Evolutionary conservation across 2,329 filamentous ascomycete species (phyloP).

Genomic region (Fusarium euwallaceae): DNA sequence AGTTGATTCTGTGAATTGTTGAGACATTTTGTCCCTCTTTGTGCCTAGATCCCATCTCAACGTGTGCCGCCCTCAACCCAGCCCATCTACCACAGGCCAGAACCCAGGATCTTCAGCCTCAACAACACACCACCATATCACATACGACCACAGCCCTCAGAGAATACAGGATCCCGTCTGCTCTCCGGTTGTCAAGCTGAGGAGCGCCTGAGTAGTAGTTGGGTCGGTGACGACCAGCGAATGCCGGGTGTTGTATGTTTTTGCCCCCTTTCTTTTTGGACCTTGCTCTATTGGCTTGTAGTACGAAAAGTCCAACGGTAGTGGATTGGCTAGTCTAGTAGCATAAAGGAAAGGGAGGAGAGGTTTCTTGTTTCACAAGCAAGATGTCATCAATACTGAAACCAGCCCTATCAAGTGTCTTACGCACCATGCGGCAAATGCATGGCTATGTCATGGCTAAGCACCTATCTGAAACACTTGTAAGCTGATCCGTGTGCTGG

Average conservation of each 20-base stretch:
- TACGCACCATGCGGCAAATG: background rate
- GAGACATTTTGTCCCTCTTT: background rate
- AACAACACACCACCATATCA: background rate
- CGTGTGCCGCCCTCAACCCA: background rate
- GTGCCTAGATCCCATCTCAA: background rate
- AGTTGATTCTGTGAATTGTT: background rate
- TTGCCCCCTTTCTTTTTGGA: background rate
- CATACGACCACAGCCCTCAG: conserved; percentile 17
- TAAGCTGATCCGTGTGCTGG: background rate
- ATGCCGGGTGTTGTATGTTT: conserved; percentile 16
- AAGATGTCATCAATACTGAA: background rate
- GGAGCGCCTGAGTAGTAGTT: conserved; percentile 22
- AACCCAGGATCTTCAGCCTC: background rate
- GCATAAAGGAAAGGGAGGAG: background rate
- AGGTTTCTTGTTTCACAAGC: background rate
- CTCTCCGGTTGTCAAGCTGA: conserved; percentile 17
- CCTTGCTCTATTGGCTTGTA: background rate
- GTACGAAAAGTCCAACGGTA: too few relatives aligned
- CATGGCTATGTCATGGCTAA: conserved; percentile 1
- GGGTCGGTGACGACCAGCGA: conserved; percentile 26
- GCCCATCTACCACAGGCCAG: background rate
- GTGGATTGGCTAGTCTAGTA: too few relatives aligned
- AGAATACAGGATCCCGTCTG: conserved; percentile 21
- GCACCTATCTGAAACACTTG: background rate
- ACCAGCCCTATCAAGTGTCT: background rate